These are phyloP conservation scores for Saturnispora sekii DNA, from an alignment of 805 yeast genomes.

Conservation along the genomic window DNA sequence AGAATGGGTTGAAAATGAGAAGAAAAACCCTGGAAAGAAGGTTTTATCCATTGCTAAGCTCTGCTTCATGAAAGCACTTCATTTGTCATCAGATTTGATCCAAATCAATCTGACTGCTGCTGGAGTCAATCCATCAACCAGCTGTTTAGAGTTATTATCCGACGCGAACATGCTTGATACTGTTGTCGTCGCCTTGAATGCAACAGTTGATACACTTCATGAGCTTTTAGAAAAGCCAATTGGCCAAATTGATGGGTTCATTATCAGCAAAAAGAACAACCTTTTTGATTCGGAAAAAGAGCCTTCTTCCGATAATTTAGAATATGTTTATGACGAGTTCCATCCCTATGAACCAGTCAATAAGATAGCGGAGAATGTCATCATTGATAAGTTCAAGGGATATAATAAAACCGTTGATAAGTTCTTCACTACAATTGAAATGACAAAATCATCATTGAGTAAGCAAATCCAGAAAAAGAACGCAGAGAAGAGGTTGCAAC, in stretches of 20 bases:
- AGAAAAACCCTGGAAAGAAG: conserved; percentile 32
- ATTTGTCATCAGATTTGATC: conserved; percentile 70
- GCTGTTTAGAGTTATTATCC: conserved; percentile 24
- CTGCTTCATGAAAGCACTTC: conserved; percentile 57
- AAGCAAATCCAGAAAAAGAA: conserved; percentile 68
- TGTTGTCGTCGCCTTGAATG: conserved; percentile 35
- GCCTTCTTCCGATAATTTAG: conserved; percentile 25
- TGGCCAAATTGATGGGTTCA: conserved; percentile 43
- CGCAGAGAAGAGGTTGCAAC: conserved; percentile 64
- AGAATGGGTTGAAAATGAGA: conserved; percentile 32
- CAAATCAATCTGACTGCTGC: conserved; percentile 42
- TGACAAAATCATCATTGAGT: conserved; percentile 64
- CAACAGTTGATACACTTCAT: conserved; percentile 37
- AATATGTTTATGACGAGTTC: conserved; percentile 42
- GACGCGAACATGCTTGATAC: conserved; percentile 21
- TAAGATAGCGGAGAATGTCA: conserved; percentile 22
- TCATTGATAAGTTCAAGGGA: conserved; percentile 41
- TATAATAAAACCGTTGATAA: conserved; percentile 76
- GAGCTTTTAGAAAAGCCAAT: conserved; percentile 27
- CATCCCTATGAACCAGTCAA: conserved; percentile 42
- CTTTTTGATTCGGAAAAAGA: conserved; percentile 34
- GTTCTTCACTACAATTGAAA: conserved; percentile 78
- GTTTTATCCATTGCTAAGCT: conserved; percentile 59
- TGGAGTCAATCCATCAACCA: conserved; percentile 34
- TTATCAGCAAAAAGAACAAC: conserved; percentile 52